Evolutionary conservation across 2,329 filamentous ascomycete genomes (phyloP).

Genomic region (Hymenoscyphus fraxineus): DNA sequence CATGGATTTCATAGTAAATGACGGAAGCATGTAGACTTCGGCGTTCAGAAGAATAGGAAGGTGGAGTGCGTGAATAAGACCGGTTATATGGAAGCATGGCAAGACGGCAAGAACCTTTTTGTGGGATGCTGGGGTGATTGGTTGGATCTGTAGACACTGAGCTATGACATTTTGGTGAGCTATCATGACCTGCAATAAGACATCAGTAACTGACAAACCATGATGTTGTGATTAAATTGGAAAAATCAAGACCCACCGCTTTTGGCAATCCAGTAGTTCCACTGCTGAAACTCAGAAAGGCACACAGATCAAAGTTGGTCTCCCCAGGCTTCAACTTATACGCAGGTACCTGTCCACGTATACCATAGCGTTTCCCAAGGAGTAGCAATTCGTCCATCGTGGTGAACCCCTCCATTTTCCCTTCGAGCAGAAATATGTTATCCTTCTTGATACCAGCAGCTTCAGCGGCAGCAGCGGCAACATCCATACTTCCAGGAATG

Average conservation of each 20-base stretch:
- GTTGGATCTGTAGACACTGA: slow-evolving; percentile 51
- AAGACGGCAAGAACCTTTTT: slow-evolving; percentile 63
- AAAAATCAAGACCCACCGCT: slow-evolving; percentile 30
- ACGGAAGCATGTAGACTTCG: slow-evolving; percentile 61
- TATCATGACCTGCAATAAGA: slow-evolving; percentile 28
- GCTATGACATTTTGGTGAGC: slow-evolving; percentile 37
- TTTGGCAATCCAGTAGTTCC: slow-evolving; percentile 57
- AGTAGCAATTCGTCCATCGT: slow-evolving; percentile 41
- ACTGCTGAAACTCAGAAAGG: slow-evolving; percentile 45
- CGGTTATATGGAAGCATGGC: slow-evolving; percentile 56
- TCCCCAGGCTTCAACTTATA: slow-evolving; percentile 50
- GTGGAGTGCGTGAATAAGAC: slow-evolving; percentile 59
- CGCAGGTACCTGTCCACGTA: slow-evolving; percentile 42
- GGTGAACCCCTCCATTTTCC: slow-evolving; percentile 46
- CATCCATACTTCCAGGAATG: slow-evolving; percentile 49
- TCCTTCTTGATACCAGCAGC: slow-evolving; percentile 50
- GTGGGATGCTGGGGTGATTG: slow-evolving; percentile 53
- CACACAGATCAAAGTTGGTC: slow-evolving; percentile 54
- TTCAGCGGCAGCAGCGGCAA: slow-evolving; percentile 51
- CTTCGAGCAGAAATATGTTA: slow-evolving; percentile 55
- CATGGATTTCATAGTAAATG: slow-evolving; percentile 60
- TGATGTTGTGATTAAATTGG: not conserved
- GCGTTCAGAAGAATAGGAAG: slow-evolving; percentile 60
- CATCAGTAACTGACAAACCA: slow-evolving; percentile 8
- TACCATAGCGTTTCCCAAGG: slow-evolving; percentile 36